Base-by-base conservation (phyloP, 495 filamentous ascomycete species). In the Aspergillus asperescens region DNA sequence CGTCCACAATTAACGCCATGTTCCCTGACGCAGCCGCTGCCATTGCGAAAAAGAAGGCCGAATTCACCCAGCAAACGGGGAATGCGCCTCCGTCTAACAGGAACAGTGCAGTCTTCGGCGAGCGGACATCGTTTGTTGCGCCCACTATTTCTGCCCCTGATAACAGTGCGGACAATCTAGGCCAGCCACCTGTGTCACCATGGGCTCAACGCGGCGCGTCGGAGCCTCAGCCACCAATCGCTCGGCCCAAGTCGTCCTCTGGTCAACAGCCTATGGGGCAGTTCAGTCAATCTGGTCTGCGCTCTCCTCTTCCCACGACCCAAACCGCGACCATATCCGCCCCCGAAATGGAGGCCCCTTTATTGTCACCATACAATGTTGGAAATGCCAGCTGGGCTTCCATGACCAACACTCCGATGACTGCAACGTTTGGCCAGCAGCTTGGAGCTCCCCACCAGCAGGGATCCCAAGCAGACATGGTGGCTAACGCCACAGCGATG, bases 401-500 rank as follows among this genome's bases (percentile, higher is more conserved):
- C 20, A 93, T 96, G 87, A 84, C 91, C 56, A 97, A 96, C 73
- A 98, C 93, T 3, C 93, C 93, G 1, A 95, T 97, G 88, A 89
- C 89, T 20, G 72, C 89, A 5, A 91, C 81, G 46, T 98, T 98
- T 67, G 82, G 69, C 55, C 66, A 68, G 15, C 73, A 77, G 62
- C 75, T 76, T 71, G 62, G 61, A 32, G 60, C 55, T 18, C 61
- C 62, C 19, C 61, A 68, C 22, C 50, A 74, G 54, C 70, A 67
- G 27, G 76, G 73, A 29, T 83, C 78, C 44, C 89, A 95, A 63
- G 93, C 91, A 13, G 94, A 98, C 60, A 96, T 98, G 91, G 88
- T 98, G 48, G 93, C 93, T 38, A 97, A 97, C 65, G 94, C 93
- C 7, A 97, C 93, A 8, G 93, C 93, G 13, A 98, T 98, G 93